Evolutionary conservation across 306 rosid species (phyloP).

Genomic region (Ceratonia siliqua): DNA sequence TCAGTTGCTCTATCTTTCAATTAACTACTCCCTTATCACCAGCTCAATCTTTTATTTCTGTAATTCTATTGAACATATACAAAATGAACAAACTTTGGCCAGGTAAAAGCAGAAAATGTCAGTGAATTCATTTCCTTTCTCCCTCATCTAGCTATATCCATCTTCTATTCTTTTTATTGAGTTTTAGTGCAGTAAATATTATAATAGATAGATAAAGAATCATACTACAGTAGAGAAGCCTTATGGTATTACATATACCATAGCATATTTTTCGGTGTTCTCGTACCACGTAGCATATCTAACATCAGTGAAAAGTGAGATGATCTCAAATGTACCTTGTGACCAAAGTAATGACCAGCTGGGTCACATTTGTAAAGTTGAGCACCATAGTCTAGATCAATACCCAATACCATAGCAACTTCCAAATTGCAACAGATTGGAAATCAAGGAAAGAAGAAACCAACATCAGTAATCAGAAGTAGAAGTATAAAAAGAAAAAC

Average conservation of each 20-base stretch:
- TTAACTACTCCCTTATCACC: not conserved
- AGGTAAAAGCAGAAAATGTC: constrained; percentile 13
- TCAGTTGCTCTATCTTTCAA: not conserved
- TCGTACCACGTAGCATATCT: not conserved
- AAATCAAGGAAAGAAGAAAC: constrained; percentile 15
- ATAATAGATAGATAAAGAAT: not conserved
- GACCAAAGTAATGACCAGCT: constrained; percentile 99
- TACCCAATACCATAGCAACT: constrained; percentile 97
- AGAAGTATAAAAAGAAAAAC: not conserved
- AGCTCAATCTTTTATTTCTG: not conserved
- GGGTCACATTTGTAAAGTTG: constrained; percentile 95
- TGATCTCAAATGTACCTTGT: constrained; percentile 66
- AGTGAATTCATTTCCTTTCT: not conserved
- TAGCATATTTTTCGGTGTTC: constrained; percentile 8
- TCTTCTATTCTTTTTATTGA: not conserved
- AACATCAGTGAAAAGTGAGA: constrained; percentile 6
- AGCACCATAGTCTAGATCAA: constrained; percentile 90
- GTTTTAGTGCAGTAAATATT: constrained; percentile 11
- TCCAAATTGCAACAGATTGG: constrained; percentile 33
- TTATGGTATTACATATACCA: not conserved
- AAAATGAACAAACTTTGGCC: not conserved
- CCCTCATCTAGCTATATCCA: not conserved
- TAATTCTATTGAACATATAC: not conserved
- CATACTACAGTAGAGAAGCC: not conserved
- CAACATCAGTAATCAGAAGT: constrained; percentile 31